phyloP scores from a whole-genome alignment of 768 basidiomycete species.

The Mycena amicta region DNA sequence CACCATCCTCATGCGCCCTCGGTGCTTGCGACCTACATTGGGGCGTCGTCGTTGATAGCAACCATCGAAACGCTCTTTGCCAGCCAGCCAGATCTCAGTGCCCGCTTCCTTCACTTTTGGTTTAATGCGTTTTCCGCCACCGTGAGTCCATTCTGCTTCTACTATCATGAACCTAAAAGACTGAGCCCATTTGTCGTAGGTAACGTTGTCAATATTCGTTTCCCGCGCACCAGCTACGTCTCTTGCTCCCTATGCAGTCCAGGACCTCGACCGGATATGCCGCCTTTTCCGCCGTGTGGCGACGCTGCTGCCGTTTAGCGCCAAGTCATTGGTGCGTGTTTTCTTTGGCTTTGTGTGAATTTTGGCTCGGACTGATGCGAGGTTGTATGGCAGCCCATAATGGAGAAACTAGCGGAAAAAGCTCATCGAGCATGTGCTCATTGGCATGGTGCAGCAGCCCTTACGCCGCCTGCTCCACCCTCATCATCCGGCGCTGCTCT shows the following conservation, averaged over 20 bases:
- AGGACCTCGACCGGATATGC: constrained; percentile 61
- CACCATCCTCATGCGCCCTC: constrained; percentile 68
- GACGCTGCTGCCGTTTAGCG: constrained; percentile 60
- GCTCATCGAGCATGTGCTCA: constrained; percentile 48
- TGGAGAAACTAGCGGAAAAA: constrained; percentile 58
- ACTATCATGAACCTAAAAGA: neutral
- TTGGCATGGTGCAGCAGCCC: constrained; percentile 24
- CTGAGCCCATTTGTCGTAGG: constrained; percentile 34
- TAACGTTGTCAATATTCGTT: constrained; percentile 66
- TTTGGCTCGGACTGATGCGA: neutral
- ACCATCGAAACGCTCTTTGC: constrained; percentile 58
- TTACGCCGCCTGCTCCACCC: constrained; percentile 14
- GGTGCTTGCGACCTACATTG: constrained; percentile 67
- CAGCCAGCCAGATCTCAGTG: constrained; percentile 61
- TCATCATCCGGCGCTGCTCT: constrained; percentile 25
- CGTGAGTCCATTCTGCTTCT: constrained; percentile 40
- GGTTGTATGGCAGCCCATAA: constrained; percentile 44
- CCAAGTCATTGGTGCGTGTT: constrained; percentile 56
- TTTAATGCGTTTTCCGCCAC: constrained; percentile 74
- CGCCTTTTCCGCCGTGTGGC: constrained; percentile 60
- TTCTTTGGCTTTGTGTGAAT: neutral
- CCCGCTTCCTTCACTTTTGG: constrained; percentile 74
- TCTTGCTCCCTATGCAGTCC: constrained; percentile 59
- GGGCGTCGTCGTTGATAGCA: constrained; percentile 59
- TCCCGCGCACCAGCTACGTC: constrained; percentile 62